phyloP scores from a whole-genome alignment of 2,329 filamentous ascomycete species.

The Sporothrix mexicana region DNA sequence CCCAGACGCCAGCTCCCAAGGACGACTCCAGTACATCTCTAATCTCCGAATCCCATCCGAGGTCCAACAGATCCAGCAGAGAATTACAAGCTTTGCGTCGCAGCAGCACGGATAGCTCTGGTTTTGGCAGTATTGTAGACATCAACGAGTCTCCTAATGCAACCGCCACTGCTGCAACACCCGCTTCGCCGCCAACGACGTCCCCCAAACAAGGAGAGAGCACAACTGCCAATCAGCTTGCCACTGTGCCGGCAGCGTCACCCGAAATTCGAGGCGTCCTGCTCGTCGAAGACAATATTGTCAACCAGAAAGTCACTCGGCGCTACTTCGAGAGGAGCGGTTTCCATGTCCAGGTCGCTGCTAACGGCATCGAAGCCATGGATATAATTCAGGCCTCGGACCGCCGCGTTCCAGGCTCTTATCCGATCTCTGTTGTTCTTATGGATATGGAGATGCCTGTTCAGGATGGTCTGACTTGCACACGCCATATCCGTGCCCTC shows the following conservation, averaged over 20 bases:
- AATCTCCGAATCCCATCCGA: not conserved
- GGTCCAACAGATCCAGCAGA: not conserved
- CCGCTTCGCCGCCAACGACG: not conserved
- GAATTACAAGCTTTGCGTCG: not conserved
- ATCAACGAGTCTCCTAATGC: not conserved
- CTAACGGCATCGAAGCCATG: constrained; percentile 62
- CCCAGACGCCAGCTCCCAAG: not conserved
- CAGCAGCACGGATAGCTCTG: not conserved
- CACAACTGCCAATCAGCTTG: constrained; percentile 11
- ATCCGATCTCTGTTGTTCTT: constrained; percentile 65
- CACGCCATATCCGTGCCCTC: constrained; percentile 66
- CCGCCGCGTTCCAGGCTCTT: constrained; percentile 36
- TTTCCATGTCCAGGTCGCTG: constrained; percentile 59
- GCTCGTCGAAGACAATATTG: constrained; percentile 65
- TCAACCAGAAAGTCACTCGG: constrained; percentile 64
- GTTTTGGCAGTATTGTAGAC: too few species aligned
- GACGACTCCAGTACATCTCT: not conserved
- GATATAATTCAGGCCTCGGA: constrained; percentile 51
- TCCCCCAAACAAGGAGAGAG: not conserved
- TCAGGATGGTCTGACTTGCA: constrained; percentile 72
- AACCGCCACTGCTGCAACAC: not conserved
- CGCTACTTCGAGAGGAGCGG: constrained; percentile 58
- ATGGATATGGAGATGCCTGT: constrained; percentile 82
- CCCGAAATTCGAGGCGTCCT: constrained; percentile 53
- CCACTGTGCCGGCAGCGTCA: constrained; percentile 18